Percentiles rank a stretch among this genome's conserved stretches.
These are phyloP conservation scores for Trichaptum fuscoviolaceum DNA, from an alignment of 768 basidiomycete species.

Conservation along the genomic window DNA sequence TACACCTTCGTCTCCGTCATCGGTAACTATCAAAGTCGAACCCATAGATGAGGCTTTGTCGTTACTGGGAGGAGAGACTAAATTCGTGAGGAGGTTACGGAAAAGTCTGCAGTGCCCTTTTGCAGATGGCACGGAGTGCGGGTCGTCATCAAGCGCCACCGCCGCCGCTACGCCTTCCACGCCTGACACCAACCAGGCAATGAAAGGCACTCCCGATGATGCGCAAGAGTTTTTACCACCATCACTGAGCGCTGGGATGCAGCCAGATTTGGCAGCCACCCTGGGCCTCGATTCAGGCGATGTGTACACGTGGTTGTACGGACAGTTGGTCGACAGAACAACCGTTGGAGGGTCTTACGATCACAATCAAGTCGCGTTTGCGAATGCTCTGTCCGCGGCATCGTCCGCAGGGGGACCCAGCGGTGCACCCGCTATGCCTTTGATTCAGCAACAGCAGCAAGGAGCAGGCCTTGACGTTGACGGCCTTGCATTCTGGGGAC, in stretches of 20 bases:
- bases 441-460: neutral
- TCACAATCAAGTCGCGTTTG: neutral
- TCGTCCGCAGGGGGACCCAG: neutral
- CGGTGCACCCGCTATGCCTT: too few species aligned
- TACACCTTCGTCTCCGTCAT: neutral
- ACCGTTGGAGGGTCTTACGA: neutral
- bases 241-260: neutral
- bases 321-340: neutral
- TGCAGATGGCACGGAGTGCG: too few species aligned
- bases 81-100: neutral
- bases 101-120: neutral
- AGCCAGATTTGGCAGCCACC: neutral
- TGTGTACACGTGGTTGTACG: neutral
- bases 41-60: neutral
- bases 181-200: neutral
- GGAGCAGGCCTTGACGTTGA: neutral
- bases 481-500: neutral
- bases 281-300: neutral
- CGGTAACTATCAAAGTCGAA: neutral
- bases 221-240: neutral
- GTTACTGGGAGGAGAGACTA: neutral
- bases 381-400: neutral
- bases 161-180: too few species aligned
- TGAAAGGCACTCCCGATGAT: neutral
- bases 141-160: neutral